phyloP scores from a whole-genome alignment of 805 yeast species.

The Suhomyces prunicola region DNA sequence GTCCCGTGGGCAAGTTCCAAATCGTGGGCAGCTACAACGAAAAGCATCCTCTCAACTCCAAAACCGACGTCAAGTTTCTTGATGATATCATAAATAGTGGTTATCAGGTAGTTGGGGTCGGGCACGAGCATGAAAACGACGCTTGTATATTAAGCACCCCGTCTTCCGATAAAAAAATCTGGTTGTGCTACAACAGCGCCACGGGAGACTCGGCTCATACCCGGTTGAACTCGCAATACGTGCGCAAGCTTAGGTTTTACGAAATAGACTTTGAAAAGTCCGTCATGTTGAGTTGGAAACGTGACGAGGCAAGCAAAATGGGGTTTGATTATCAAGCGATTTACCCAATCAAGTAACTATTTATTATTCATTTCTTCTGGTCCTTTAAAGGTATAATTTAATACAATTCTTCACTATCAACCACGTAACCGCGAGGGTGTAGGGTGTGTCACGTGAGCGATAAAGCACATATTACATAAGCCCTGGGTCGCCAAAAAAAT shows the following conservation, averaged over 20 bases:
- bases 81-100: constrained; percentile 34
- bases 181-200: constrained; percentile 40
- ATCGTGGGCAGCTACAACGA: constrained; percentile 39
- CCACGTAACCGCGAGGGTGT: too few relatives aligned
- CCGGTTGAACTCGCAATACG: constrained; percentile 19
- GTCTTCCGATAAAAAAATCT: constrained; percentile 16
- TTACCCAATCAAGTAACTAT: neutral
- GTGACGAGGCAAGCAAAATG: constrained; percentile 21
- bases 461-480: neutral
- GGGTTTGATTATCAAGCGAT: constrained; percentile 27
- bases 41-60: constrained; percentile 31
- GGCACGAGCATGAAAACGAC: constrained; percentile 45
- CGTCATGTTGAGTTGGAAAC: constrained; percentile 37
- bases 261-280: constrained; percentile 27
- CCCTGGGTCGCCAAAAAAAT: neutral
- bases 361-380: constrained; percentile 2
- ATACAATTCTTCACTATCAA: neutral
- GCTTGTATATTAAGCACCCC: constrained; percentile 32
- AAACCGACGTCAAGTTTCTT: constrained; percentile 26
- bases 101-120: constrained; percentile 37
- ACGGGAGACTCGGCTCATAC: constrained; percentile 38
- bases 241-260: constrained; percentile 34
- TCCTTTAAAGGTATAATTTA: neutral
- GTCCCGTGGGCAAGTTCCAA: constrained; percentile 37
- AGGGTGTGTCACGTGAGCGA: too few relatives aligned